Conservation (phyloP, 768 basidiomycete species). For the Trametes meyenii region DNA sequence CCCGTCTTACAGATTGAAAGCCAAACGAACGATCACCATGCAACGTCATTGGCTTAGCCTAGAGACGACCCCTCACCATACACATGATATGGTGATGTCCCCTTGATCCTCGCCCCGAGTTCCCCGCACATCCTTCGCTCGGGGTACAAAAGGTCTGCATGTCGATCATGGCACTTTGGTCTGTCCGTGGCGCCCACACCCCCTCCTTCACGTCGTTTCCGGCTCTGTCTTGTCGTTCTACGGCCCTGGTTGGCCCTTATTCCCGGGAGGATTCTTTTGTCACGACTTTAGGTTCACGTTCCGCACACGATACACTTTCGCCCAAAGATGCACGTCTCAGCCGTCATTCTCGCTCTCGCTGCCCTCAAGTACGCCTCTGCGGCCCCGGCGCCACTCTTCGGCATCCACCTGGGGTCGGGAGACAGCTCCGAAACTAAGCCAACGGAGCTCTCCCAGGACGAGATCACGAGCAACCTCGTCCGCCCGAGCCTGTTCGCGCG, state of each 20-base stretch:
- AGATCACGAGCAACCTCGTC: slow-evolving; percentile 20
- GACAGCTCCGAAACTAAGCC: slow-evolving; percentile 1
- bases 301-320: not conserved
- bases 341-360: not conserved
- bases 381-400: slow-evolving; percentile 19
- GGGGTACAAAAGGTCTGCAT: not conserved
- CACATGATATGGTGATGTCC: not conserved
- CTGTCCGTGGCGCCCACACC: not conserved
- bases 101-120: not conserved
- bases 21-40: not conserved
- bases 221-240: not conserved
- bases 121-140: not conserved
- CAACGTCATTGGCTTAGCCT: not conserved
- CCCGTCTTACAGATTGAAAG: not conserved
- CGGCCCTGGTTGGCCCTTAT: slow-evolving; percentile 11
- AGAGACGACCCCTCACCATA: not conserved
- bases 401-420: slow-evolving; percentile 3
- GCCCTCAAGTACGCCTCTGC: not conserved
- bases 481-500: slow-evolving; percentile 42
- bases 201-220: not conserved
- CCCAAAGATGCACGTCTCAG: not conserved
- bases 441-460: slow-evolving; percentile 10
- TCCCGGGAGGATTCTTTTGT: not conserved
- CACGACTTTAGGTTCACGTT: not conserved
- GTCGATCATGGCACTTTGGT: not conserved